Conservation (phyloP, 257 asterid genomes). For the Ilex asprella region DNA sequence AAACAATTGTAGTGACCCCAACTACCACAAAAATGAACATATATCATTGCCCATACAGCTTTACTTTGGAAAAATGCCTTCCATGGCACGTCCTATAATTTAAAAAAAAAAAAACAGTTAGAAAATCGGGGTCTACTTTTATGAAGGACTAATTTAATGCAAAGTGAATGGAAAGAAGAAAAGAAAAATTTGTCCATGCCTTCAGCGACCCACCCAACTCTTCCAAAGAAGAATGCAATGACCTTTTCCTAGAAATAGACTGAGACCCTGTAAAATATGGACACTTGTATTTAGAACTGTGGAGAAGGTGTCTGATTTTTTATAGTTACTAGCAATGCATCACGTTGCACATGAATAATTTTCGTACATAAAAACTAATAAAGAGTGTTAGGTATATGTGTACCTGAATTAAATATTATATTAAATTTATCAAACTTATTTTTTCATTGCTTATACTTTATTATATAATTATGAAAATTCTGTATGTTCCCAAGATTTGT, state of each 20-base stretch:
- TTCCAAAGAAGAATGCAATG: slow-evolving; percentile 47
- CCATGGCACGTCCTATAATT: slow-evolving; percentile 88
- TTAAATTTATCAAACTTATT: too few relatives aligned
- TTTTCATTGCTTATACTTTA: too few relatives aligned
- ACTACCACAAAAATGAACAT: slow-evolving; percentile 95
- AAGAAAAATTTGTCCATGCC: slow-evolving; percentile 31
- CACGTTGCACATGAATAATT: too few relatives aligned
- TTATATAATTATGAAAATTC: too few relatives aligned
- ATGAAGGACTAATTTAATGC: not conserved
- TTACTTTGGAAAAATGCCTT: slow-evolving; percentile 70
- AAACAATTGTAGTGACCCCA: slow-evolving; percentile 97
- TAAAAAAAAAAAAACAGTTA: slow-evolving; percentile 1
- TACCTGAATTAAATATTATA: too few relatives aligned
- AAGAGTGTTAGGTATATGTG: too few relatives aligned
- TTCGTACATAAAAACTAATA: too few relatives aligned
- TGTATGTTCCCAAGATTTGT: too few relatives aligned
- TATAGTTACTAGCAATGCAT: too few relatives aligned
- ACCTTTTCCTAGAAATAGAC: slow-evolving; percentile 30
- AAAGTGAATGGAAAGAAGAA: not conserved
- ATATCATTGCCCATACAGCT: slow-evolving; percentile 99
- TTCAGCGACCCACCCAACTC: slow-evolving; percentile 64
- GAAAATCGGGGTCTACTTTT: not conserved
- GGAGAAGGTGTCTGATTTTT: not conserved
- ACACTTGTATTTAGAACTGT: slow-evolving; percentile 5
- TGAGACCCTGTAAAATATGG: slow-evolving; percentile 48